Base-by-base conservation (phyloP, 306 rosid species). In the Alnus rubra region DNA sequence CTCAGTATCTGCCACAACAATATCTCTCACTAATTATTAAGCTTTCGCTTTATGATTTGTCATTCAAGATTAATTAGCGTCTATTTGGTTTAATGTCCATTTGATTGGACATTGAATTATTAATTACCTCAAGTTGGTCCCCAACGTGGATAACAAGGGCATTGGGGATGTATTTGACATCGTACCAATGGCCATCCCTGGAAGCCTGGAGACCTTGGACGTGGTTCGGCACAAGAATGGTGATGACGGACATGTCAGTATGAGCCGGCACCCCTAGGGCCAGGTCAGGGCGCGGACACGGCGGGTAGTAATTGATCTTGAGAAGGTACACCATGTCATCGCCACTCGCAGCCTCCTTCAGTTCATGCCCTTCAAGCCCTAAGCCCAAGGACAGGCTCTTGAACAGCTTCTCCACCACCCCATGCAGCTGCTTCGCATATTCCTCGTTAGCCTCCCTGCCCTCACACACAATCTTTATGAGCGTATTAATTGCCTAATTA, bases 261-360 rank as follows among this genome's bases (percentile, higher is more conserved):
- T 93, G 98, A 2, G 90, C 84, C 33, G 86, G 89, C 10, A 91
- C 93, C 11, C 98, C 97, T 2, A 92, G 80, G 2, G 92, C 94
- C 0, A 92, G 86, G 76, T 92, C 96, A 51, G 98, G 97, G 11
- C 87, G 84, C 4, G 94, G 93, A 48, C 96, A 94, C 1, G 97
- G 96, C 23, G 96, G 98, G 69, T 92, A 94, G 47, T 94, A 92
- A 62, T 94, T 94, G n/a, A 94, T 90, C 79, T 94, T 94, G 31
- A 92, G 65, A 42, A 90, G 87, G 75, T 90, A 74, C 39, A 69
- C 84, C 81, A 94, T 50, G 0, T 87, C 77, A 1, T 92, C 96
- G 19, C 90, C 94, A 6, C 95, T 91, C 0, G 81, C 81, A 3
- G 71, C 83, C 68, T 90, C 84, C 83, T 85, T 87, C 5, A 94